A percentile compares a stretch with the other conserved stretches of the same genome.
Conservation (phyloP, 768 basidiomycete genomes). For the Auriculariales sp. region DNA sequence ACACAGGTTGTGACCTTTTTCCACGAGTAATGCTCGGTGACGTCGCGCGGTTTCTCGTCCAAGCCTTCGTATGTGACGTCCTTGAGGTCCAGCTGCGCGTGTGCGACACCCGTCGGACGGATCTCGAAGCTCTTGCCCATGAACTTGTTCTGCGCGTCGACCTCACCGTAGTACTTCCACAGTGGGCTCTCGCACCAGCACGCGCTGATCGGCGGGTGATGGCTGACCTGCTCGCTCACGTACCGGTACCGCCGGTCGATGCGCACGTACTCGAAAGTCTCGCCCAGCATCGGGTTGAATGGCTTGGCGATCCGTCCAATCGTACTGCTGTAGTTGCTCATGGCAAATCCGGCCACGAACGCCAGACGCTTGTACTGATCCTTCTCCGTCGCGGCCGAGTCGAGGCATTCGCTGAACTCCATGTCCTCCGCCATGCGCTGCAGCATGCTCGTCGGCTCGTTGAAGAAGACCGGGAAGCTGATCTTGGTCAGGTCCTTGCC, state of each 20-base stretch:
- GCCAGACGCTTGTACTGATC: conserved; percentile 77
- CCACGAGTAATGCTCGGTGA: conserved; percentile 87
- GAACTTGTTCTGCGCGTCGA: conserved; percentile 94
- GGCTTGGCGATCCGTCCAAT: conserved; percentile 95
- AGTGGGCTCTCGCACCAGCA: conserved; percentile 84
- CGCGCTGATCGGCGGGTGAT: conserved; percentile 93
- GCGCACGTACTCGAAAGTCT: conserved; percentile 89
- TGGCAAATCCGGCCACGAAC: conserved; percentile 91
- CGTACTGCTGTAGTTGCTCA: conserved; percentile 95
- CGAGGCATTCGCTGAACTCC: conserved; percentile 91
- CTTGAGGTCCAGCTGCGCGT: conserved; percentile 58
- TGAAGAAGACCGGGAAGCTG: conserved; percentile 86
- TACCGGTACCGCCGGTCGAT: conserved; percentile 84
- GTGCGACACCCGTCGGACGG: conserved; percentile 86
- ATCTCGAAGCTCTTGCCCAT: conserved; percentile 96
- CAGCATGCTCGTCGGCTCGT: conserved; percentile 91
- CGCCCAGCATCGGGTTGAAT: conserved; percentile 90
- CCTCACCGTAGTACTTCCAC: conserved; percentile 90
- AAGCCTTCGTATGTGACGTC: conserved; percentile 21
- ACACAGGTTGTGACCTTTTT: conserved; percentile 87
- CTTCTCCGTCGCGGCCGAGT: conserved; percentile 61
- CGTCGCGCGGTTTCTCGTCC: conserved; percentile 23
- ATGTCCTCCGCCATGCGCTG: conserved; percentile 98
- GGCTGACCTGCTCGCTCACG: conserved; percentile 91
- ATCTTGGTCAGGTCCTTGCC: conserved; percentile 96